Evolutionary conservation across 2,329 filamentous ascomycete genomes (phyloP), one percentile per base, ranked within the genome.

Genomic region (Teratosphaeria gauchensis): DNA sequence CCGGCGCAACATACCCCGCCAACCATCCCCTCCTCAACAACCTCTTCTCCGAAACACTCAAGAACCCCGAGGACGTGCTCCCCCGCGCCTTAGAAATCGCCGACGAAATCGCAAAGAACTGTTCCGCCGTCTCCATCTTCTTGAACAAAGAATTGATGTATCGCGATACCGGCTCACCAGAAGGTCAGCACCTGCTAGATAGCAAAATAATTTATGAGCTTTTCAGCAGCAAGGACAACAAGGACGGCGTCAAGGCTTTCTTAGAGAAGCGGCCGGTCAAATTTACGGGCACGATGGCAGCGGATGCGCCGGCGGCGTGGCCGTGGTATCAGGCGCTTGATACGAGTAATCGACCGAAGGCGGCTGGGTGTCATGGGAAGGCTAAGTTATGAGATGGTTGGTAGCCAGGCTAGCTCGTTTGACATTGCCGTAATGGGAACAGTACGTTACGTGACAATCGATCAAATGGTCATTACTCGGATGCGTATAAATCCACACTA

Each of bases 121-220:
- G 85, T 30, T 88, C 85, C 64, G 74, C 75, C 1, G 81, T 90
- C 31, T 82, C 83, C 31, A 83, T 82, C 8, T 79, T 82, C 63
- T 68, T 90, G 58, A 90, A 89, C 81, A 82, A 83, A 68, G 87
- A 90, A 66, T 72, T 92, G 76, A 85, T 91, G 76, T 89, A 81
- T 65, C 75, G 82, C 32, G 78, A 79, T 38, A 76, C 78, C 0
- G 77, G 74, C 19, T 83, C 79, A 24, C 81, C 87, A 0, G 88
- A 92, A 74, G 85, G 79, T 55, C 82, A 87, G 57, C 87, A 90
- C 75, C 71, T 90, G 63, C 73, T 91, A 32, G 88, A 92, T 73
- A 84, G 81, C 63, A 79, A 76, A 61, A 71, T 88, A n/a, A 77
- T 88, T 58, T 81, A 80, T 66, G 82, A 85, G 63, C 60, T 87